Conservation (phyloP, 2,329 filamentous ascomycete species). For the Arthrobotrys pseudoclavata region DNA sequence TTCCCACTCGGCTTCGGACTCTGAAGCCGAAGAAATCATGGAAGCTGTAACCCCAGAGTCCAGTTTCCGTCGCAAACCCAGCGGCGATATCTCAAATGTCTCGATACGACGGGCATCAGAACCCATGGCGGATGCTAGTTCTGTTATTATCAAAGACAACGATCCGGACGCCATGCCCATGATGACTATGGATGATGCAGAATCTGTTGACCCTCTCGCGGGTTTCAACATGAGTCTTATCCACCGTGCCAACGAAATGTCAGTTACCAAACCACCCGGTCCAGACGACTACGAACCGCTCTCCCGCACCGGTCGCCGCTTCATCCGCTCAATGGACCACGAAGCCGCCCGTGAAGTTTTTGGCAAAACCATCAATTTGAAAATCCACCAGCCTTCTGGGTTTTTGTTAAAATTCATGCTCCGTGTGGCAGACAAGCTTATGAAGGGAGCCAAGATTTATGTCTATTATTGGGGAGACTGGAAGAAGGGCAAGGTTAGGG, state of each 20-base stretch:
- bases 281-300: slow-evolving; percentile 28
- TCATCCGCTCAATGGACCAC: slow-evolving; percentile 46
- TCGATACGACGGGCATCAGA: slow-evolving; percentile 4
- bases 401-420: slow-evolving; percentile 52
- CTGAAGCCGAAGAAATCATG: slow-evolving; percentile 31
- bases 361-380: slow-evolving; percentile 38
- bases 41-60: slow-evolving; percentile 42
- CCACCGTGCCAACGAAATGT: slow-evolving; percentile 16
- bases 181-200: slow-evolving; percentile 29
- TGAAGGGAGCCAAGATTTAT: slow-evolving; percentile 51
- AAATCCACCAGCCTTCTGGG: slow-evolving; percentile 35
- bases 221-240: slow-evolving; percentile 34
- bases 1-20: slow-evolving; percentile 32
- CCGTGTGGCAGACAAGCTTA: slow-evolving; percentile 36
- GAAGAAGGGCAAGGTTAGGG: slow-evolving; percentile 50
- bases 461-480: slow-evolving; percentile 53
- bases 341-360: slow-evolving; percentile 44
- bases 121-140: not conserved
- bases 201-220: slow-evolving; percentile 25
- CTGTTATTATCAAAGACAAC: slow-evolving; percentile 28
- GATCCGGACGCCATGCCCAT: slow-evolving; percentile 24
- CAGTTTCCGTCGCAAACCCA: not conserved
- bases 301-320: slow-evolving; percentile 39
- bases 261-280: slow-evolving; percentile 11
- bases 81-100: slow-evolving; percentile 2